Percentiles rank a stretch among this genome's conserved stretches.
Conservation (phyloP, 805 yeast genomes). For the Phaffomyces antillensis region DNA sequence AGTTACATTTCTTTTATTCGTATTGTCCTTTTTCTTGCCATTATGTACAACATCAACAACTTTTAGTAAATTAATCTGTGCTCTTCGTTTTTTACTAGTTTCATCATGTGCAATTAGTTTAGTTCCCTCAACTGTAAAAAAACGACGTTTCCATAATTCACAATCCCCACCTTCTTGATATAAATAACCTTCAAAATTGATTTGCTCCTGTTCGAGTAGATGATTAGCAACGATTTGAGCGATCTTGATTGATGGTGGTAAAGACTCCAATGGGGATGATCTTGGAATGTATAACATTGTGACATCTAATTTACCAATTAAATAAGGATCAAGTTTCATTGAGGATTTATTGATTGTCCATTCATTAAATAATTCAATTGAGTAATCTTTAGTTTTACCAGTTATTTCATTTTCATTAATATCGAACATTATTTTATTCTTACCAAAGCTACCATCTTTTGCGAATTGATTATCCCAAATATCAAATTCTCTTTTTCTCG, state of each 20-base stretch:
- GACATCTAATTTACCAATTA: slow-evolving; percentile 59
- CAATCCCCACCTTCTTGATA: slow-evolving; percentile 93
- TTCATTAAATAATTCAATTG: slow-evolving; percentile 66
- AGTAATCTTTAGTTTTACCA: slow-evolving; percentile 44
- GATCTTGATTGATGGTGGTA: slow-evolving; percentile 63
- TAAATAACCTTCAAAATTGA: slow-evolving; percentile 57
- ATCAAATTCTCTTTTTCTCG: slow-evolving; percentile 43
- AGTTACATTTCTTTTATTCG: slow-evolving; percentile 50
- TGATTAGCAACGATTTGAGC: slow-evolving; percentile 38
- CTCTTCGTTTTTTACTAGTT: slow-evolving; percentile 56
- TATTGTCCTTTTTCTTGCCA: slow-evolving; percentile 25
- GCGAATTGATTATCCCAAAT: slow-evolving; percentile 63
- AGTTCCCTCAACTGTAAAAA: slow-evolving; percentile 64
- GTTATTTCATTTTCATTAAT: slow-evolving; percentile 49
- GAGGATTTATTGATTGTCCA: slow-evolving; percentile 50
- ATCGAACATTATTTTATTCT: slow-evolving; percentile 60
- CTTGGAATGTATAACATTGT: slow-evolving; percentile 67
- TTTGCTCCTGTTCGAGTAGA: slow-evolving; percentile 27
- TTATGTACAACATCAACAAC: slow-evolving; percentile 36
- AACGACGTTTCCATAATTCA: slow-evolving; percentile 61
- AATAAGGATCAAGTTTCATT: slow-evolving; percentile 40
- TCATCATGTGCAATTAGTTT: slow-evolving; percentile 74
- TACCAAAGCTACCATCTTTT: slow-evolving; percentile 82
- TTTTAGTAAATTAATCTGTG: slow-evolving; percentile 68
- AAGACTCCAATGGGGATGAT: slow-evolving; percentile 46